Evolutionary conservation across 1,139 yeast species (phyloP), one percentile per base, ranked within the genome.

Genomic region (Lodderomyces orthopsilosis): DNA sequence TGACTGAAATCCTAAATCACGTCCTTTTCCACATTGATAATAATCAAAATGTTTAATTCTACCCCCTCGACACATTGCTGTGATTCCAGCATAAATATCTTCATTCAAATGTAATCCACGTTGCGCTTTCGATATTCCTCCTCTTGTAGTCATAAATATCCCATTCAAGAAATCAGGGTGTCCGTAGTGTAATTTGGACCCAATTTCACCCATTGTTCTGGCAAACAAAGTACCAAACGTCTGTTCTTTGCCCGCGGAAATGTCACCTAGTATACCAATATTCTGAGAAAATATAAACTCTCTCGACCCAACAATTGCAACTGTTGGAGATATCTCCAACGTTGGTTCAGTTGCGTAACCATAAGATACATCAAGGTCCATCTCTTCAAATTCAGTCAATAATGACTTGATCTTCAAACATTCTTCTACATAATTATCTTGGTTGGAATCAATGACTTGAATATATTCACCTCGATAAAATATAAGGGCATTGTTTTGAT

Each of bases 191-290:
- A 89, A 65, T 58, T 89, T 89, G 0, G 94, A 95, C 0, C 96
- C 95, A 50, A 89, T 81, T 49, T 83, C 85, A 0, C 95, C 91
- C 52, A 89, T 65, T 0, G 96, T 86, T 51, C 96, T 70, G 0
- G 96, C 91, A 68, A 88, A 89, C 45, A 89, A 66, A 0, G 96
- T 89, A 0, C 96, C 96, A 69, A 89, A 89, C 0, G 96, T 89
- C 58, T 89, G 95, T 56, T 89, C 96, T 56, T 89, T 89, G 0
- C 95, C 95, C 1, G 96, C 96, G 1, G 96, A 95, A 44, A 89
- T 83, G 62, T 89, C 96, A 1, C 96, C 96, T 18, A 89, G 65
- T 2, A 88, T 83, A 5, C 96, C 96, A 44, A 85, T 79, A 52
- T 85, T 85, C 58, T 88, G 96, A 0, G 95, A 85, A 56, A 89